Conservation (phyloP, 495 filamentous ascomycete species). For the Aspergillus nanangensis region DNA sequence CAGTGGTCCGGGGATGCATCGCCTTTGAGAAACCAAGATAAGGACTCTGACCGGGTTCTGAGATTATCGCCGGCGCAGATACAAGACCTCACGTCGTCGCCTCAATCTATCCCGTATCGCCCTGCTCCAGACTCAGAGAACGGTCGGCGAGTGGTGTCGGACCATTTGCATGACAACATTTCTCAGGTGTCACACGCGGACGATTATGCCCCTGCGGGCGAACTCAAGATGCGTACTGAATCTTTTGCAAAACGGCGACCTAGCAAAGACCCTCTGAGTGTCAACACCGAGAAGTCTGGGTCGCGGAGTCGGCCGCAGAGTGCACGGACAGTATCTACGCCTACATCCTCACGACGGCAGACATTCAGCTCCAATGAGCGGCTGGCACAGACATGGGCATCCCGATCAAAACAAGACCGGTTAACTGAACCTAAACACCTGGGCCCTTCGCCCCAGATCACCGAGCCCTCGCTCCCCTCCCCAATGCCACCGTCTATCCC, state of each 20-base stretch:
- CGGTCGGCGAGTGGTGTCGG: slow-evolving; percentile 23
- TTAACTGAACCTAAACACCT: slow-evolving; percentile 27
- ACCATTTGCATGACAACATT: slow-evolving; percentile 13
- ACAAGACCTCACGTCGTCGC: slow-evolving; percentile 51
- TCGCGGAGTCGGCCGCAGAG: slow-evolving; percentile 30
- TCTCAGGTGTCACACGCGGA: no score
- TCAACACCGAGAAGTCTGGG: slow-evolving; percentile 11
- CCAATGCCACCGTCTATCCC: slow-evolving; percentile 69
- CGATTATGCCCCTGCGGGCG: no score
- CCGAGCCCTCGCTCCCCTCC: slow-evolving; percentile 49
- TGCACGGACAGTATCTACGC: slow-evolving; percentile 35
- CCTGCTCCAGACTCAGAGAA: slow-evolving; percentile 19
- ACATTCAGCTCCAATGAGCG: slow-evolving; percentile 25
- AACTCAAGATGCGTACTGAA: slow-evolving; percentile 10
- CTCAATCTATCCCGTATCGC: slow-evolving; percentile 46
- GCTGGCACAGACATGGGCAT: slow-evolving; percentile 34
- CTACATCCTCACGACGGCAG: slow-evolving; percentile 23
- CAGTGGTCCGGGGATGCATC: slow-evolving; percentile 13
- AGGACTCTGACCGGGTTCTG: slow-evolving; percentile 40
- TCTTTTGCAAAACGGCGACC: slow-evolving; percentile 16
- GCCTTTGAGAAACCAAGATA: slow-evolving; percentile 11
- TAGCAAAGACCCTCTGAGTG: slow-evolving; percentile 19
- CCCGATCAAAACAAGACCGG: slow-evolving; percentile 32
- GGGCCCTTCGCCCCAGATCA: slow-evolving; percentile 21
- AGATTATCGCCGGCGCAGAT: slow-evolving; percentile 51